Evolutionary conservation across 78 protist species (phyloP), one percentile per base, ranked within the genome.

Genomic region (Isochrysis galbana): DNA sequence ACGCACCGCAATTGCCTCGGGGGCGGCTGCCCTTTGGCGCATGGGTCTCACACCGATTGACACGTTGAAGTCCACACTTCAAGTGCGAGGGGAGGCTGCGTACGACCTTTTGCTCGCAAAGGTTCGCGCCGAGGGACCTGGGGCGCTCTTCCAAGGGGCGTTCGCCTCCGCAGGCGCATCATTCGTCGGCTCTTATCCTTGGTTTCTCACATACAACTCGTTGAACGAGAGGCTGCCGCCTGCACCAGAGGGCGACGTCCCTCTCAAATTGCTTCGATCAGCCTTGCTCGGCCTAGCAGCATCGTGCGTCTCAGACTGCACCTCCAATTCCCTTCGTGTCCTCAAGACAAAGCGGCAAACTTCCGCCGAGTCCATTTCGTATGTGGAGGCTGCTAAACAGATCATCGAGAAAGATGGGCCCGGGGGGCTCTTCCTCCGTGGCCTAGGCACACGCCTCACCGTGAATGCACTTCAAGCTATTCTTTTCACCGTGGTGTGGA

Each of bases 281-380:
- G 67, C 67, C 19, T 10, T 54, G 10, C 32, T 19, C 19, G 67
- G 98, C 29, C 95, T 96, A 70, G 48, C 90, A 45, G 36, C 96
- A 32, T 83, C 95, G 0, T 96, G 67, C 26, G 96, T 97, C 29
- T 96, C 97, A 2, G 98, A 97, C 94, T 94, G 96, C 7, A 0
- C 1, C 89, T 94, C 96, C 48, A 97, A 97, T 93, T 93, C 96
- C 1, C 55, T 97, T 39, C 96, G 98, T 5, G 98, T 97, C n/a
- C 25, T 95, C 87, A 97, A 97, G 90, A 78, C 51, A 7, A 78
- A 21, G 32, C 21, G n/a, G 0, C 87, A 41, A 1, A 41, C 87
- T 5, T 0, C 29, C 23, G 22, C 44, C 17, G 26, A 11, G 19
- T 7, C 82, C 32, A 78, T 78, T 4, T 10, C 26, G 38, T 78